phyloP scores from a whole-genome alignment of 192 early-diverging fungal genomes.

The Thoreauomyces humboldtii region DNA sequence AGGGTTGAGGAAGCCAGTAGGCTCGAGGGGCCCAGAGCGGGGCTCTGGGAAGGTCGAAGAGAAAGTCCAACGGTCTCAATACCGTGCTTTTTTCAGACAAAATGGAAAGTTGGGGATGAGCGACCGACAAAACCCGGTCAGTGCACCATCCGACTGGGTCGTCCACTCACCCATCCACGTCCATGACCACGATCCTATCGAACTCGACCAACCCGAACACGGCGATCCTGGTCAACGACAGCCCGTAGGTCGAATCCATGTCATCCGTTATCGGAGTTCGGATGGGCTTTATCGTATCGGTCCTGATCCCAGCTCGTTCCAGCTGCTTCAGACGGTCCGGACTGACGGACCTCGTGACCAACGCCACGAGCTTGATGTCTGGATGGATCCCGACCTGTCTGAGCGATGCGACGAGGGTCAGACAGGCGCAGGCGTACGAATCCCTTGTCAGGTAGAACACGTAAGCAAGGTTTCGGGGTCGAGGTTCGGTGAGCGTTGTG shows the following conservation, averaged over 20 bases:
- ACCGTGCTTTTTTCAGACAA: too few relatives aligned
- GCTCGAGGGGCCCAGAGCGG: conserved; percentile 20
- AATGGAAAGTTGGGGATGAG: too few relatives aligned
- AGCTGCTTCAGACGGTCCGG: not conserved
- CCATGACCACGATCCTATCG: conserved; percentile 14
- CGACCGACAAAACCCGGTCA: too few relatives aligned
- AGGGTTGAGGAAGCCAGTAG: conserved; percentile 22
- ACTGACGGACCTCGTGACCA: not conserved
- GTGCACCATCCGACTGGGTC: too few relatives aligned
- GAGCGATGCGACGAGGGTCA: not conserved
- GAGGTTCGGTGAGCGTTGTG: too few relatives aligned
- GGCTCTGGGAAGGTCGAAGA: conserved; percentile 14
- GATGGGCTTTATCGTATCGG: not conserved
- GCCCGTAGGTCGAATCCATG: conserved; percentile 10
- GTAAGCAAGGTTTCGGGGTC: conserved; percentile 11
- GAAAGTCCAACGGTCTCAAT: conserved; percentile 3
- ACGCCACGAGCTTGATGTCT: conserved; percentile 5
- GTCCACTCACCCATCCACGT: conserved; percentile 17
- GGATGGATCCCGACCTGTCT: not conserved
- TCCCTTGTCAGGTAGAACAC: conserved; percentile 11
- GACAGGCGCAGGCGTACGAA: conserved; percentile 5
- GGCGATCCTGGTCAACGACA: not conserved
- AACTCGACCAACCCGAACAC: conserved; percentile 20
- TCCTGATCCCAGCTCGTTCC: not conserved
- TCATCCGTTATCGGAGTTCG: not conserved